A percentile compares a stretch with the other conserved stretches of the same genome.
These are phyloP conservation scores for Clarireedia paspali DNA, from an alignment of 2,329 filamentous ascomycete genomes.

Conservation along the genomic window DNA sequence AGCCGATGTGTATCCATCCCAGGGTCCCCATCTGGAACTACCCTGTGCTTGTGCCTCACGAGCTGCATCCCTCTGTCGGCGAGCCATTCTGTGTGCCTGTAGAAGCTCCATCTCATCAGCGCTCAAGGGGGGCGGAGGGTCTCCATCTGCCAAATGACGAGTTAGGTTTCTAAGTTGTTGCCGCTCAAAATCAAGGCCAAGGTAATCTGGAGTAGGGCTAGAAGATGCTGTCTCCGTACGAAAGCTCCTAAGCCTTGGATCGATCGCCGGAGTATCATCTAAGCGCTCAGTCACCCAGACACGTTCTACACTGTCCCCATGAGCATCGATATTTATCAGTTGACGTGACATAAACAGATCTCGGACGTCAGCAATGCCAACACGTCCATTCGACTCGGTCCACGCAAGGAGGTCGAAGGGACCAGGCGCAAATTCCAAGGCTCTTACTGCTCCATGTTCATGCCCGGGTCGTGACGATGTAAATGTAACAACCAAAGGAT, in stretches of 20 bases:
- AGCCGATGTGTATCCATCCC: constrained; percentile 13
- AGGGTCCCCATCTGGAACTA: constrained; percentile 12
- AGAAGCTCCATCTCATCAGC: constrained; percentile 48
- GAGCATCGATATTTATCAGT: constrained; percentile 55
- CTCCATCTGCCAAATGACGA: constrained; percentile 31
- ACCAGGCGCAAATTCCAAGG: constrained; percentile 86
- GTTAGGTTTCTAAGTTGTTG: constrained; percentile 23
- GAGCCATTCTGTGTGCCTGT: constrained; percentile 47
- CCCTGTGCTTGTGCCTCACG: constrained; percentile 18
- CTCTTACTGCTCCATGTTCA: constrained; percentile 64
- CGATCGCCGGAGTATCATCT: constrained; percentile 16
- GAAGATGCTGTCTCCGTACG: constrained; percentile 18
- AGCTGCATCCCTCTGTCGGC: constrained; percentile 34
- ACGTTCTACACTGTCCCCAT: constrained; percentile 41
- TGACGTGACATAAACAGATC: constrained; percentile 61
- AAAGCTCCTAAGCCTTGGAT: constrained; percentile 23
- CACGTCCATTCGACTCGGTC: constrained; percentile 77
- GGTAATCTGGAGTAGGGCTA: constrained; percentile 26
- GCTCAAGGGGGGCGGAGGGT: constrained; percentile 43
- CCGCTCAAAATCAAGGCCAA: constrained; percentile 21
- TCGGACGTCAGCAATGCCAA: constrained; percentile 68
- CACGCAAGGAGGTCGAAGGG: constrained; percentile 88
- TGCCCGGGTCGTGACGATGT: constrained; percentile 60
- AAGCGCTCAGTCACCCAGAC: constrained; percentile 20
- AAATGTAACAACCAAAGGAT: constrained; percentile 68